phyloP scores from a whole-genome alignment of 306 rosid species.

The Quercus aquifolioides region DNA sequence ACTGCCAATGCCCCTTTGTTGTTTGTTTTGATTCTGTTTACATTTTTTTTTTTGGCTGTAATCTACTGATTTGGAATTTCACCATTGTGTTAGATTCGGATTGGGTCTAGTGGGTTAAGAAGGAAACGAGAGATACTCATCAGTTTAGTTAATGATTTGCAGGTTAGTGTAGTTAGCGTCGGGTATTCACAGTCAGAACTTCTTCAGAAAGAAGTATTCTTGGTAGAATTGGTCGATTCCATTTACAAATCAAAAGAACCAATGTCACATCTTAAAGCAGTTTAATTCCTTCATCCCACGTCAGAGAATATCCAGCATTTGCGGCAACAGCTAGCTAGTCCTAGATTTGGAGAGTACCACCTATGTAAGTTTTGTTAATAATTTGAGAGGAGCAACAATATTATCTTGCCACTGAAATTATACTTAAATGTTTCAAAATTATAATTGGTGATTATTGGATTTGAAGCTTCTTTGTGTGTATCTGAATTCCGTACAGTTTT shows the following conservation, averaged over 20 bases:
- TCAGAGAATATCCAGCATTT: conserved; percentile 73
- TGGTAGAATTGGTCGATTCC: conserved; percentile 53
- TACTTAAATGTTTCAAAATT: conserved; percentile 12
- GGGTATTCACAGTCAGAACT: conserved; percentile 94
- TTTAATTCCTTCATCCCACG: conserved; percentile 60
- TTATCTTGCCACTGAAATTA: background rate
- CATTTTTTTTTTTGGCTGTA: no score
- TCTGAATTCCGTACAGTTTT: conserved; percentile 66
- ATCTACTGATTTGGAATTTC: no score
- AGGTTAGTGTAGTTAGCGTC: conserved; percentile 90
- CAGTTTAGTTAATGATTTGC: conserved; percentile 8
- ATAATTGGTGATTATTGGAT: conserved; percentile 13
- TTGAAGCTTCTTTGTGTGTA: conserved; percentile 45
- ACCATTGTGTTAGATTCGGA: background rate
- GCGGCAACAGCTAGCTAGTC: conserved; percentile 77
- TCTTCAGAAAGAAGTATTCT: conserved; percentile 85
- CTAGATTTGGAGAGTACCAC: conserved; percentile 94
- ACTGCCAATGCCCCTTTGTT: background rate
- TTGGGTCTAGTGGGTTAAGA: background rate
- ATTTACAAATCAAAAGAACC: conserved; percentile 76
- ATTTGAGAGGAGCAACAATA: background rate
- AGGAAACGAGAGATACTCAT: no score
- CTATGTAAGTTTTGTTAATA: conserved; percentile 58
- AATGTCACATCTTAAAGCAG: conserved; percentile 86
- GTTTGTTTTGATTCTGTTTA: background rate